Evolutionary conservation across 2,329 filamentous ascomycete genomes (phyloP).

Genomic region (Colletotrichum sp.): DNA sequence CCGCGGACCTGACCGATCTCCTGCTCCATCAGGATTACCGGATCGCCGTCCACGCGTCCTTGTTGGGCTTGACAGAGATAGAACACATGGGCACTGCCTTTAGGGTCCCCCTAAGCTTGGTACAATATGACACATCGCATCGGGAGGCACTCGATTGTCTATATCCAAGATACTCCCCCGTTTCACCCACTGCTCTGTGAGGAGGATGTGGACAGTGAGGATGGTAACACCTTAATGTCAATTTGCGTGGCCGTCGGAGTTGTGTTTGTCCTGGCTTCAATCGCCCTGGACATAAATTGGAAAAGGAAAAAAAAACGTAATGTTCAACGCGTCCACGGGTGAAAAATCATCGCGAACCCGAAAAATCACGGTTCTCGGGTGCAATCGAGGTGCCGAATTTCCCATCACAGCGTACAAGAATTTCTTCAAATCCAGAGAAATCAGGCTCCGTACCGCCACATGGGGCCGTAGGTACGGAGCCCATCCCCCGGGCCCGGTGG

Average conservation of each 20-base stretch:
- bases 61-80: not conserved
- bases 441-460: not conserved
- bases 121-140: not conserved
- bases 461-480: not conserved
- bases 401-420: not conserved
- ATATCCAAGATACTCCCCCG: not conserved
- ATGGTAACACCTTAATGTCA: not conserved
- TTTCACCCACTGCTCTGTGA: not conserved
- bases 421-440: not conserved
- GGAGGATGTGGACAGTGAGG: rapidly evolving
- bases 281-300: not conserved
- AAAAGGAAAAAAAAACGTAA: not conserved
- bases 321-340: not conserved
- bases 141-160: not conserved
- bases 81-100: not conserved
- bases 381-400: not conserved
- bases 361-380: not conserved
- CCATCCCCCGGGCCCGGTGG: not conserved
- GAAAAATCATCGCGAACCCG: not conserved
- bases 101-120: not conserved
- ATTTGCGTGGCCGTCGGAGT: rapidly evolving
- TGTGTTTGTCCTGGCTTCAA: rapidly evolving
- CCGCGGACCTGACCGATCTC: not conserved
- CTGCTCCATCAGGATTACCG: not conserved
- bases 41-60: not conserved